phyloP scores from a whole-genome alignment of 495 filamentous ascomycete species.

The Penicillium daleae region DNA sequence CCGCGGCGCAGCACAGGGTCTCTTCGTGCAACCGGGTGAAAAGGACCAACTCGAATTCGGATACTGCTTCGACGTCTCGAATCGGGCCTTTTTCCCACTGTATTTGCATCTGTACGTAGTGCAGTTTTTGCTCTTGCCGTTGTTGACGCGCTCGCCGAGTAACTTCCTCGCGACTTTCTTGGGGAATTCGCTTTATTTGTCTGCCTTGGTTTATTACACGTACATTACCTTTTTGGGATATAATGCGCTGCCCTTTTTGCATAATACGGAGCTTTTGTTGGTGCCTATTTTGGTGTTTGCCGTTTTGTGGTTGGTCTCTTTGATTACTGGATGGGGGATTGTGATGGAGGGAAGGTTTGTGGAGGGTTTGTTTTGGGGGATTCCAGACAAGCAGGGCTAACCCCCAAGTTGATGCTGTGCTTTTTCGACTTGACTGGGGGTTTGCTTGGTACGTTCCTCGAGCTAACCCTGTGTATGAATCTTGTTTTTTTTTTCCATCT shows the following conservation, averaged over 20 bases:
- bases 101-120: slow-evolving; percentile 75
- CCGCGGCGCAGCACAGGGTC: slow-evolving; percentile 56
- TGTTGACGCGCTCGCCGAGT: slow-evolving; percentile 50
- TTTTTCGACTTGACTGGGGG: background rate
- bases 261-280: slow-evolving; percentile 72
- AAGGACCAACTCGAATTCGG: slow-evolving; percentile 72
- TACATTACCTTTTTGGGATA: slow-evolving; percentile 77
- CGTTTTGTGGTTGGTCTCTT: slow-evolving; percentile 64
- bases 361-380: slow-evolving; percentile 51
- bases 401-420: background rate
- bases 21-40: slow-evolving; percentile 59
- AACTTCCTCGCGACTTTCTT: slow-evolving; percentile 65
- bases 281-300: slow-evolving; percentile 63
- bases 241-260: slow-evolving; percentile 73
- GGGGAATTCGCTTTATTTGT: slow-evolving; percentile 71
- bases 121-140: slow-evolving; percentile 71
- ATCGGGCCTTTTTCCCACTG: slow-evolving; percentile 74
- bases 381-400: slow-evolving; percentile 14
- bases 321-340: slow-evolving; percentile 55
- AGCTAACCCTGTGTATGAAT: slow-evolving; percentile 26
- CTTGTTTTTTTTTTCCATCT: slow-evolving; percentile 7
- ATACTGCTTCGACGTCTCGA: slow-evolving; percentile 79
- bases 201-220: slow-evolving; percentile 71
- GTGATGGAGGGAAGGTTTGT: slow-evolving; percentile 49
- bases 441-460: slow-evolving; percentile 3